These are phyloP conservation scores for Cardiospermum halicacabum DNA, from an alignment of 345 rosid species.

Conservation along the genomic window DNA sequence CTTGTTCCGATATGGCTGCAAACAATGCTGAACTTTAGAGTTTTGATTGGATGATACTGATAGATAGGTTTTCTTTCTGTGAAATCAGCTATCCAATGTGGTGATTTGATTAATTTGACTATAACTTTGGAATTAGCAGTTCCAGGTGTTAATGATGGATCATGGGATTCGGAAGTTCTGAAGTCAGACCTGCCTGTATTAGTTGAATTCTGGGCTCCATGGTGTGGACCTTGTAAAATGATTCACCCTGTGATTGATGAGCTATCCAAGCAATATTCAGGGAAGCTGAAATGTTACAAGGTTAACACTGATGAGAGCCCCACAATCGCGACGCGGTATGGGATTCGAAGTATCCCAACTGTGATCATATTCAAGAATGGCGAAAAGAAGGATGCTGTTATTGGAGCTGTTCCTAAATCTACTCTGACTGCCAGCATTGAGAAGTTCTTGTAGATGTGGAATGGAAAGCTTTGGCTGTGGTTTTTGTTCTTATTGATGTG, in stretches of 20 bases:
- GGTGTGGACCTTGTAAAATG: constrained; percentile 87
- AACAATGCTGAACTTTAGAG: neutral
- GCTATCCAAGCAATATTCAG: constrained; percentile 48
- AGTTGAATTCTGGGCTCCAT: constrained; percentile 79
- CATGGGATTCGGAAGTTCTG: constrained; percentile 64
- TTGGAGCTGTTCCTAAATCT: constrained; percentile 70
- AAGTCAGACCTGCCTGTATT: constrained; percentile 50
- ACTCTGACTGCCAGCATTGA: constrained; percentile 57
- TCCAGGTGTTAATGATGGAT: constrained; percentile 38
- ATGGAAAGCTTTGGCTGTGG: neutral
- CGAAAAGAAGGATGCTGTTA: constrained; percentile 68
- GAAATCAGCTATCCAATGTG: neutral
- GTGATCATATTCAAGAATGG: constrained; percentile 57
- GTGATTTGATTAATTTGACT: neutral
- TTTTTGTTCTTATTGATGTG: neutral
- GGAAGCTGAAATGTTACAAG: constrained; percentile 67
- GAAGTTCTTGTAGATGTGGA: constrained; percentile 48
- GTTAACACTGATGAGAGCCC: constrained; percentile 72
- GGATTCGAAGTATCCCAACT: constrained; percentile 68
- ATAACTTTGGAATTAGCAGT: constrained; percentile 30
- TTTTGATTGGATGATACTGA: neutral
- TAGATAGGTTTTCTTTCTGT: too few relatives aligned
- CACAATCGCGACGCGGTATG: constrained; percentile 43
- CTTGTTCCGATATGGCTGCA: too few relatives aligned
- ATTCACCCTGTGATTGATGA: constrained; percentile 58